Evolutionary conservation across 176 grass and related monocot genomes (phyloP).

Genomic region (Rhynchospora pubera): DNA sequence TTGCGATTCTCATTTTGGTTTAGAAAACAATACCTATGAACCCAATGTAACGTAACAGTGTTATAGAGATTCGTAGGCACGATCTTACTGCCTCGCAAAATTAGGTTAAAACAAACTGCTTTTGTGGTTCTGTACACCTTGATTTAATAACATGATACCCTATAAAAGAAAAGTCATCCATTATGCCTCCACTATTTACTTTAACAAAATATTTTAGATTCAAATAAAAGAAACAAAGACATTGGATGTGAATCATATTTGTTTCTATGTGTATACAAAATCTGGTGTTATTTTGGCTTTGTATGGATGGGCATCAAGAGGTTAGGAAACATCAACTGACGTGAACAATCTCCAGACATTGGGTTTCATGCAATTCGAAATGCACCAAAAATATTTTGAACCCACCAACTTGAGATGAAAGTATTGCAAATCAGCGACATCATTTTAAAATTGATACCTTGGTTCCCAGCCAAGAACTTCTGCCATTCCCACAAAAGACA

Average conservation of each 20-base stretch:
- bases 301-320: not conserved
- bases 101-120: no score
- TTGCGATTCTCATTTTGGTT: no score
- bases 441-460: conserved; percentile 42
- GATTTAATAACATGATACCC: not conserved
- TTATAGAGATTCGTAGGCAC: no score
- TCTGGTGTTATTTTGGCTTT: not conserved
- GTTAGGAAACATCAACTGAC: not conserved
- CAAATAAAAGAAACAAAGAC: not conserved
- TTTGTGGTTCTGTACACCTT: no score
- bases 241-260: not conserved
- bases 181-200: not conserved
- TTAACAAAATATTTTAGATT: not conserved
- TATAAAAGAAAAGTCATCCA: not conserved
- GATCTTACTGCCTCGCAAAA: no score
- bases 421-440: not conserved
- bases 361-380: no score
- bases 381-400: not conserved
- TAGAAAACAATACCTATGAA: no score
- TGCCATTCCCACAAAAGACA: conserved; percentile 94
- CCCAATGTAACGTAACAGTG: no score
- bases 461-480: conserved; percentile 95
- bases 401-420: not conserved
- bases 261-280: not conserved
- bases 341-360: not conserved